phyloP scores from a whole-genome alignment of 1,139 yeast species.

The Lipomyces yarrowii region DNA sequence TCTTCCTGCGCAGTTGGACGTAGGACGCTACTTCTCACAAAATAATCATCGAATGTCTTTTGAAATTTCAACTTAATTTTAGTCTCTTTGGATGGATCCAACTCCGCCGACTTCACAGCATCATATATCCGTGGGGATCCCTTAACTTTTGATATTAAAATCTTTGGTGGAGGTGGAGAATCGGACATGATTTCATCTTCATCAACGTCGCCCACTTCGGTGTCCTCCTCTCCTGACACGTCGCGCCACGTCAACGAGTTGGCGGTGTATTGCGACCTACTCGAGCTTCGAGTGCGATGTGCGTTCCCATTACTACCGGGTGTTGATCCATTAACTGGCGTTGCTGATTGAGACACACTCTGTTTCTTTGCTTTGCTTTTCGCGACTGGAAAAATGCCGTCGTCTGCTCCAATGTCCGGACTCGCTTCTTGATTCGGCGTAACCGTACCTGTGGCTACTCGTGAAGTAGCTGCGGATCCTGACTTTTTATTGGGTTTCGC shows the following conservation, averaged over 20 bases:
- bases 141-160: slow-evolving; percentile 2
- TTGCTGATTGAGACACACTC: neutral
- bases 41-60: slow-evolving; percentile 22
- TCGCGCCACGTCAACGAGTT: neutral
- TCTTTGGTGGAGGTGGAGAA: slow-evolving; percentile 4
- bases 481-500: slow-evolving; percentile 50
- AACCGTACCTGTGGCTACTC: slow-evolving; percentile 1
- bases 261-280: neutral
- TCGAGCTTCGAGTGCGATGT: neutral
- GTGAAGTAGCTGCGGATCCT: slow-evolving; percentile 44
- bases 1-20: slow-evolving; percentile 6
- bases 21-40: slow-evolving; percentile 15
- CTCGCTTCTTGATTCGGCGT: slow-evolving; percentile 4
- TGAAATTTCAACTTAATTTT: slow-evolving; percentile 23
- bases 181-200: slow-evolving; percentile 8
- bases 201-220: neutral
- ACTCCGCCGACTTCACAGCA: neutral
- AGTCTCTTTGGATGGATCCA: slow-evolving; percentile 15
- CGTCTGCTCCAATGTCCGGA: neutral
- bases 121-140: neutral
- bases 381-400: neutral
- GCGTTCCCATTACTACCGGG: neutral
- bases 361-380: slow-evolving; percentile 6
- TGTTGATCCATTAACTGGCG: neutral
- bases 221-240: neutral